Percentiles rank a stretch among this genome's conserved stretches.
Evolutionary conservation across 192 early-diverging fungal species (phyloP).

Genomic region (Blastocladiella britannica): DNA sequence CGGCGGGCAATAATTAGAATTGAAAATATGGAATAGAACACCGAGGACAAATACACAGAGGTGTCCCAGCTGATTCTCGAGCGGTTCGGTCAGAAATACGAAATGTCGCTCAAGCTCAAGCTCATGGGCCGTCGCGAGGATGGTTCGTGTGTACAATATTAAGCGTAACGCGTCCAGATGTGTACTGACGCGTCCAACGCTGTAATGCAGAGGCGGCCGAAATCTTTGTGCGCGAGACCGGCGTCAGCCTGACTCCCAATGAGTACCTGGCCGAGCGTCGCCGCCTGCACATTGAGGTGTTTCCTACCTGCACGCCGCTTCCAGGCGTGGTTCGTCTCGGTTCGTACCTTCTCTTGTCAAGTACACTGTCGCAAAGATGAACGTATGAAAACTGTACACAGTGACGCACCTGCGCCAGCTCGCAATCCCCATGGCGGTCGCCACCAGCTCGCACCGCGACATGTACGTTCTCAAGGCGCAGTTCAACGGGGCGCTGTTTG

Average conservation of each 20-base stretch:
- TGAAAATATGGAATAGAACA: conserved; percentile 1
- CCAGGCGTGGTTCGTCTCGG: neutral
- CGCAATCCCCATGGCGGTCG: conserved; percentile 22
- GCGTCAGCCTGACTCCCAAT: neutral
- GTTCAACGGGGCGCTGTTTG: conserved; percentile 23
- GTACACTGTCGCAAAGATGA: no score
- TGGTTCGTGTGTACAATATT: no score
- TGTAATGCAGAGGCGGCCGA: neutral
- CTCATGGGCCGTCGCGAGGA: neutral
- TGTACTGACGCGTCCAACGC: no score
- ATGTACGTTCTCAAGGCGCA: conserved; percentile 18
- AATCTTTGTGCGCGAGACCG: neutral
- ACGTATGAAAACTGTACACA: no score
- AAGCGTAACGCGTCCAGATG: no score
- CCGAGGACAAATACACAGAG: neutral
- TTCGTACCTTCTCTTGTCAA: neutral
- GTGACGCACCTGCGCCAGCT: conserved; percentile 18
- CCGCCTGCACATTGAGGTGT: neutral
- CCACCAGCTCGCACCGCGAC: conserved; percentile 21
- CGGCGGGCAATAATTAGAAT: neutral
- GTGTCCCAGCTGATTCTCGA: neutral
- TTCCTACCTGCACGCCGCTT: neutral
- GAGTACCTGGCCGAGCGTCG: neutral
- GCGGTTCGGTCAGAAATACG: neutral
- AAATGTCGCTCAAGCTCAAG: neutral